Base-by-base conservation (phyloP, 73 alveolate genomes). In the Breviolum minutum region DNA sequence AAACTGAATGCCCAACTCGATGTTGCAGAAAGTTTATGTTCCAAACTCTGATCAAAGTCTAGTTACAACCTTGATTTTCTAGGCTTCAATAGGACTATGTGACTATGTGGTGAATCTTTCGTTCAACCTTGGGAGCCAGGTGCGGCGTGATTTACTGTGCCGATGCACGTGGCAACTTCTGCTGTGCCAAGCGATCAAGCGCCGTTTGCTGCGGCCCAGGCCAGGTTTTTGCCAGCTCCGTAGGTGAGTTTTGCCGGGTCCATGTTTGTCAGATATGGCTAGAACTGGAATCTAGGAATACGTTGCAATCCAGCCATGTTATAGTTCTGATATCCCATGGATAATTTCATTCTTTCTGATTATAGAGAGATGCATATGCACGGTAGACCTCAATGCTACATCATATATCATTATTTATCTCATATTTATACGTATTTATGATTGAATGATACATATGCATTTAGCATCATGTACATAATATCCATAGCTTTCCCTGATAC, bases 141-240 rank as follows among this genome's bases (percentile, higher is more conserved):
- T 89, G 96, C 96, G 96, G 96, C 26, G 86, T 69, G 87, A 89
- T 89, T 73, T 89, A 89, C 96, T 89, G 96, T 14, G 85, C 94
- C 77, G 63, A 85, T 27, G 94, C 94, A 6, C 94, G 79, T 27
- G 94, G 80, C 61, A 85, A 85, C 94, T 85, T 85, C 20, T 85
- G 94, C 94, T 85, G 94, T 63, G 63, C 79, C 76, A 63, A 85
- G 94, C 70, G 94, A 8, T 1, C 12, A 29, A 62, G 94, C 19
- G 94, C 94, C 0, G 94, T 85, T 54, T 85, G 94, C 94, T 85
- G 94, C 79, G 94, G 94, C 30, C 94, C 94, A 85, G 94, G 94
- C 30, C 81, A 16, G 13, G 0, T 71, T 30, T 8, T 71, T 60
- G 30, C 26, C 19, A 8, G 26, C 26, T 71, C 32, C 4, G 40